These are phyloP conservation scores for Exophiala aquamarina DNA, from an alignment of 2,329 filamentous ascomycete species.

Conservation along the genomic window DNA sequence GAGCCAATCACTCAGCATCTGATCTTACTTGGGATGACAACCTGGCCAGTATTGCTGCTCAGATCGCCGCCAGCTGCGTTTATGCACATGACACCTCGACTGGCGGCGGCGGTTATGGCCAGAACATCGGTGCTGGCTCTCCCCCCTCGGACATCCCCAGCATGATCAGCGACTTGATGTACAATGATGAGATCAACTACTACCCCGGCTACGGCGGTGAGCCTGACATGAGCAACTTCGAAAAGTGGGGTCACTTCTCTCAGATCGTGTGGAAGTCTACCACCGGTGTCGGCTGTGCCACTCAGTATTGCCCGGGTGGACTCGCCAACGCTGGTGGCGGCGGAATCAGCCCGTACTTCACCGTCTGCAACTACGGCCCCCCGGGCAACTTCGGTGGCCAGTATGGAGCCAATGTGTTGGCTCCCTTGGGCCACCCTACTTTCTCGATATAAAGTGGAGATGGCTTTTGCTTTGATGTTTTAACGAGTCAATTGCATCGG, in stretches of 20 bases:
- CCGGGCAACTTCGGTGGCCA: conserved; percentile 58
- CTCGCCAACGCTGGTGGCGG: conserved; percentile 43
- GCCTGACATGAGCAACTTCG: conserved; percentile 64
- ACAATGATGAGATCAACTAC: conserved; percentile 71
- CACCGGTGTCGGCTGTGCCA: conserved; percentile 63
- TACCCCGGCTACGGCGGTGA: conserved; percentile 62
- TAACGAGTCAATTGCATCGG: conserved; percentile 13
- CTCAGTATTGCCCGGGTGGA: conserved; percentile 41
- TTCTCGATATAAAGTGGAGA: conserved; percentile 27
- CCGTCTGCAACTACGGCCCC: conserved; percentile 84
- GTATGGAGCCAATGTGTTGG: conserved; percentile 54
- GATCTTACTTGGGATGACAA: conserved; percentile 65
- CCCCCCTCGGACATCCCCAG: conserved; percentile 58
- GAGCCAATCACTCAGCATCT: conserved; percentile 72
- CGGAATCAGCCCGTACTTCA: conserved; percentile 61
- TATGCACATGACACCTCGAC: conserved; percentile 77
- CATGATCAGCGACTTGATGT: conserved; percentile 81
- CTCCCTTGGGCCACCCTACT: conserved; percentile 40
- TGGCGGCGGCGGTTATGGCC: conserved; percentile 71
- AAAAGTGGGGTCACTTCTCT: conserved; percentile 71
- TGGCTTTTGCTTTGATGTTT: conserved; percentile 12
- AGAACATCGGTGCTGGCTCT: conserved; percentile 81
- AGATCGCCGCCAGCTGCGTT: conserved; percentile 65
- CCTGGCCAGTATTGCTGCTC: conserved; percentile 63
- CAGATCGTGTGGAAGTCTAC: conserved; percentile 71